phyloP scores from a whole-genome alignment of 768 basidiomycete species.

The Tulasnella calospora region DNA sequence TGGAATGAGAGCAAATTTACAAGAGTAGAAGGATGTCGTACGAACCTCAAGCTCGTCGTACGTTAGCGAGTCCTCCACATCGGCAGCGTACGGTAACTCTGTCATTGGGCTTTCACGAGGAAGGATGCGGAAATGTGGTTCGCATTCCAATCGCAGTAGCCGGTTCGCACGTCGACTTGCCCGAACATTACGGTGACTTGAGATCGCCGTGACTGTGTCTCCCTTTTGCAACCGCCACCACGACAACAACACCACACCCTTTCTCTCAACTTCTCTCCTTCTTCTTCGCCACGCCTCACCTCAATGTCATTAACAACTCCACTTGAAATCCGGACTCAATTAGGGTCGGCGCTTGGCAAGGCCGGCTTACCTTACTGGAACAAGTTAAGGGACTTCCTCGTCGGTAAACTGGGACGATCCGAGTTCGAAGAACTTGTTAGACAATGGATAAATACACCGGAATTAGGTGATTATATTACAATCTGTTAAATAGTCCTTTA shows the following conservation, averaged over 20 bases:
- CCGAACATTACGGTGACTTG: neutral
- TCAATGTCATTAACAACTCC: slow-evolving; percentile 14
- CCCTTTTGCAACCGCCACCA: slow-evolving; percentile 6
- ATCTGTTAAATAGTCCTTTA: neutral
- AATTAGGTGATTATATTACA: slow-evolving; percentile 14
- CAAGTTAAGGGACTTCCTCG: slow-evolving; percentile 22
- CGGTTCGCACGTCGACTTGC: slow-evolving; percentile 3
- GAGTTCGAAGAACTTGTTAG: slow-evolving; percentile 26
- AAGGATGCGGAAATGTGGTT: slow-evolving; percentile 7
- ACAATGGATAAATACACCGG: slow-evolving; percentile 29
- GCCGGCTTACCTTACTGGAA: slow-evolving; percentile 26
- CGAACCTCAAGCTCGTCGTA: slow-evolving; percentile 86
- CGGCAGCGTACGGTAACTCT: slow-evolving; percentile 92
- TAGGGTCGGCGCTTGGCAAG: slow-evolving; percentile 16
- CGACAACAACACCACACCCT: slow-evolving; percentile 11
- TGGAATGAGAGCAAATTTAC: neutral
- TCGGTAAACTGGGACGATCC: slow-evolving; percentile 23
- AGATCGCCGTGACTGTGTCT: neutral
- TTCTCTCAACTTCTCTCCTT: neutral
- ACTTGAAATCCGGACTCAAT: slow-evolving; percentile 24
- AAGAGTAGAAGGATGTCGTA: slow-evolving; percentile 2
- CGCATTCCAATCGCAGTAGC: slow-evolving; percentile 2
- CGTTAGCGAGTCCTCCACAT: slow-evolving; percentile 81
- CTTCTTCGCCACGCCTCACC: neutral
- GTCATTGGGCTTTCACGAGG: slow-evolving; percentile 38